Evolutionary conservation across 768 basidiomycete genomes (phyloP).

Genomic region (Boletus edulis): DNA sequence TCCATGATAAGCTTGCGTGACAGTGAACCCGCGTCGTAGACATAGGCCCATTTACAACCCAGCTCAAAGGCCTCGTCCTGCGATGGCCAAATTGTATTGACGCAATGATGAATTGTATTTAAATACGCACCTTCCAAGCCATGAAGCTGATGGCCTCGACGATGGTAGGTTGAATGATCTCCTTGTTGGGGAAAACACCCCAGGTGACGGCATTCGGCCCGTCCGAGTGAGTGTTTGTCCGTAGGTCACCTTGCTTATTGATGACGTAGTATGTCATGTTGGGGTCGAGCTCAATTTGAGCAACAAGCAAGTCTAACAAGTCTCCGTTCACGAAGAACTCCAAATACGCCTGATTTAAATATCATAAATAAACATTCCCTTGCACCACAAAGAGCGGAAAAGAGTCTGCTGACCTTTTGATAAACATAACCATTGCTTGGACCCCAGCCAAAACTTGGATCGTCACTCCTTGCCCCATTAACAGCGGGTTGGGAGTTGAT

Average conservation of each 20-base stretch:
- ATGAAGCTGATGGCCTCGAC: constrained; percentile 98
- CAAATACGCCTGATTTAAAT: constrained; percentile 71
- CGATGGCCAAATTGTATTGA: background rate
- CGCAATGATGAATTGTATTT: background rate
- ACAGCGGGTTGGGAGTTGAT: constrained; percentile 98
- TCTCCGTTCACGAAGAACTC: constrained; percentile 89
- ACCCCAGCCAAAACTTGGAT: constrained; percentile 90
- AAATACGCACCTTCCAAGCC: constrained; percentile 83
- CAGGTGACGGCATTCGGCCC: constrained; percentile 99
- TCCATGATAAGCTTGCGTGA: constrained; percentile 73
- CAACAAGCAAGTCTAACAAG: constrained; percentile 68
- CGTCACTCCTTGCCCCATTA: constrained; percentile 81
- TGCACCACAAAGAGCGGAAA: background rate
- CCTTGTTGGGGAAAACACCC: constrained; percentile 98
- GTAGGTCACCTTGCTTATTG: constrained; percentile 91
- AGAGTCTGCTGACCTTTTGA: constrained; percentile 65
- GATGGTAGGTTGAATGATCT: constrained; percentile 93
- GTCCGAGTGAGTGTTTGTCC: constrained; percentile 92
- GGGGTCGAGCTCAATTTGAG: constrained; percentile 81
- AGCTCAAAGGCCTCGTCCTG: constrained; percentile 95
- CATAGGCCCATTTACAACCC: constrained; percentile 84
- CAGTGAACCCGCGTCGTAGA: constrained; percentile 77
- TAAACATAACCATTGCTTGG: constrained; percentile 93
- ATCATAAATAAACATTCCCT: constrained; percentile 3
- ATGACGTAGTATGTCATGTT: constrained; percentile 97